A percentile compares a stretch with the other conserved stretches of the same genome.
Evolutionary conservation across 306 rosid genomes (phyloP).

Genomic region (Cicer cuneatum): DNA sequence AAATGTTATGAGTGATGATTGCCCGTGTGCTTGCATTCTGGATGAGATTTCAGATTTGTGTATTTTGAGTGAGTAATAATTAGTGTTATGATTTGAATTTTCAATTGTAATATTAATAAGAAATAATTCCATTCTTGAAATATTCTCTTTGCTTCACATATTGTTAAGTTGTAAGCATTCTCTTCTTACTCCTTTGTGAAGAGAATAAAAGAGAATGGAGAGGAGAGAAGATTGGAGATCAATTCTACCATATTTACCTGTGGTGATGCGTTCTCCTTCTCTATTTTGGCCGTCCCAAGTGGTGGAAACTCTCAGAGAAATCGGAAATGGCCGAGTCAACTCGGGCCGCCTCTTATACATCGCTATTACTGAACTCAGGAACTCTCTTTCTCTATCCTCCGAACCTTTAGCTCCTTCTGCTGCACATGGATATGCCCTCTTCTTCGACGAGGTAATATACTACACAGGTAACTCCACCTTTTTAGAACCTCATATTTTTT

Average conservation of each 20-base stretch:
- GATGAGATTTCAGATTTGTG: slow-evolving; percentile 2
- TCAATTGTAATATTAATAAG: not conserved
- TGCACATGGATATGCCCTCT: slow-evolving; percentile 65
- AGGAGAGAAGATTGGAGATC: slow-evolving; percentile 71
- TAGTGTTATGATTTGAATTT: not conserved
- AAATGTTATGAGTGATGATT: not conserved
- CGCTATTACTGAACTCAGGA: slow-evolving; percentile 65
- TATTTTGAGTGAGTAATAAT: not conserved
- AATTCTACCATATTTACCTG: slow-evolving; percentile 68
- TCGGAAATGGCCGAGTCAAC: slow-evolving; percentile 57
- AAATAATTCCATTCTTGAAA: slow-evolving; percentile 1
- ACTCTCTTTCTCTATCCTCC: slow-evolving; percentile 59
- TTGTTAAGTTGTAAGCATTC: not conserved
- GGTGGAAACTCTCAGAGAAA: slow-evolving; percentile 59
- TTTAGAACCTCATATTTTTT: not conserved
- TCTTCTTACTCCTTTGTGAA: not conserved
- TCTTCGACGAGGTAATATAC: slow-evolving; percentile 75
- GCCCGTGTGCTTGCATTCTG: not conserved
- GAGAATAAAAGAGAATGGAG: slow-evolving; percentile 51
- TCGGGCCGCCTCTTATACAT: slow-evolving; percentile 59
- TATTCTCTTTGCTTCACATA: not conserved
- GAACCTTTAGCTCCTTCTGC: slow-evolving; percentile 56
- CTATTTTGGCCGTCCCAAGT: slow-evolving; percentile 82
- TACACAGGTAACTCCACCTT: slow-evolving; percentile 3
- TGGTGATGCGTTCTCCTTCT: slow-evolving; percentile 54